Conservation (phyloP, 352 stramenopile genomes). For the Pythium brassicae region DNA sequence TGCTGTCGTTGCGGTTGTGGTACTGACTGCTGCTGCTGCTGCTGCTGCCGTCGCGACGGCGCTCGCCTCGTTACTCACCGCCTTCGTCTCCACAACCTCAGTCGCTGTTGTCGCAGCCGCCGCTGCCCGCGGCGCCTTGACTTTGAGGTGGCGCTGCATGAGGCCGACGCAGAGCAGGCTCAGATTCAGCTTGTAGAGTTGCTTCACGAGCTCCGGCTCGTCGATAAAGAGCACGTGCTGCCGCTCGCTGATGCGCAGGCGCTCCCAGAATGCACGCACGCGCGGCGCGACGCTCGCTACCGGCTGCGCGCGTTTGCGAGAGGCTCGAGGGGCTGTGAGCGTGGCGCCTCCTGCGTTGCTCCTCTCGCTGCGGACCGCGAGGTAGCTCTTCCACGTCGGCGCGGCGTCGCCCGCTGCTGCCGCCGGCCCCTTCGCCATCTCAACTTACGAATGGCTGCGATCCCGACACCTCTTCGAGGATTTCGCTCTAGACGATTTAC, state of each 20-base stretch:
- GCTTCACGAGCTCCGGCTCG: conserved; percentile 77
- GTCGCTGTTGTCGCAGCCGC: background rate
- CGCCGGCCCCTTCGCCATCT: background rate
- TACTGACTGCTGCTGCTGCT: background rate
- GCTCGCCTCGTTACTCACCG: too few relatives aligned
- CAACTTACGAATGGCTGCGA: too few relatives aligned
- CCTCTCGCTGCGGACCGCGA: conserved; percentile 28
- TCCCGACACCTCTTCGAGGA: background rate
- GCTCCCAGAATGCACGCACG: conserved; percentile 64
- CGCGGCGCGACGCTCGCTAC: conserved; percentile 12
- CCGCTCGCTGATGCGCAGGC: conserved; percentile 52
- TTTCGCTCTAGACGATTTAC: too few relatives aligned
- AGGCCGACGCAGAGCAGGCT: conserved; percentile 79
- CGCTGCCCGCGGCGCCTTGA: conserved; percentile 39
- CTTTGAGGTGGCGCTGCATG: conserved; percentile 81
- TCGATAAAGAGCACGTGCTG: conserved; percentile 80
- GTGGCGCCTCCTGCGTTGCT: background rate
- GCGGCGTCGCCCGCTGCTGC: conserved; percentile 12
- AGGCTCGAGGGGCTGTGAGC: conserved; percentile 2
- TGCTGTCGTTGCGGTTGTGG: background rate
- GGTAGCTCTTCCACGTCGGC: conserved; percentile 66
- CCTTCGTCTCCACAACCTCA: background rate
- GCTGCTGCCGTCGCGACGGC: background rate
- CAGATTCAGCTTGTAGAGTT: conserved; percentile 85
- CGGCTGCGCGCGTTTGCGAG: conserved; percentile 43